Conservation (phyloP, 1,284 basidiomycete genomes). For the Schizophyllum amplum region DNA sequence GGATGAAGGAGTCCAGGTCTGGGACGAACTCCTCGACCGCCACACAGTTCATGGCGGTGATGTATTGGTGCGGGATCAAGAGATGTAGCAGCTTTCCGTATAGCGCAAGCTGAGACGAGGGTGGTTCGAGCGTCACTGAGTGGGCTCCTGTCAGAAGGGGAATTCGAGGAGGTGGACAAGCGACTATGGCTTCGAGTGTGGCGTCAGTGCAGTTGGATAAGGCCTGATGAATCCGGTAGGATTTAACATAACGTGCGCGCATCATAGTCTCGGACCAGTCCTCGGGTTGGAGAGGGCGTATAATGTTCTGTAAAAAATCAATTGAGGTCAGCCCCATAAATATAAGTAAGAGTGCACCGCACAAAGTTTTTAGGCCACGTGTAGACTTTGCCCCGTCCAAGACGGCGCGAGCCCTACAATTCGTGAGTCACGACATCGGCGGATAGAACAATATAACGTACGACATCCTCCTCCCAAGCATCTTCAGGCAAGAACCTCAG, state of each 20-base stretch:
- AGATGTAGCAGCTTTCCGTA: not conserved
- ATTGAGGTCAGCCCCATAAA: not conserved
- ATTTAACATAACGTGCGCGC: not conserved
- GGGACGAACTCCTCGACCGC: too few relatives aligned
- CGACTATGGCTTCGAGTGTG: not conserved
- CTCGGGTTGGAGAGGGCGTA: not conserved
- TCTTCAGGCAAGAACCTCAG: not conserved
- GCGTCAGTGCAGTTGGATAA: not conserved
- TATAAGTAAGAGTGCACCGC: not conserved
- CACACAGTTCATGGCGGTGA: too few relatives aligned
- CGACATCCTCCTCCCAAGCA: not conserved
- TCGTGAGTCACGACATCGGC: not conserved
- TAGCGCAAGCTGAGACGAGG: not conserved
- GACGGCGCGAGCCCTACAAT: too few relatives aligned
- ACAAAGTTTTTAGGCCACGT: not conserved
- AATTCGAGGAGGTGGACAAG: not conserved
- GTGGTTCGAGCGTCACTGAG: not conserved
- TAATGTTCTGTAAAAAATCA: not conserved
- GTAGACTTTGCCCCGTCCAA: not conserved
- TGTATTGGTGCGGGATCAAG: too few relatives aligned
- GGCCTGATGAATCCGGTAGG: not conserved
- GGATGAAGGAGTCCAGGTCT: too few relatives aligned
- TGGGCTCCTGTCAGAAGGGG: not conserved
- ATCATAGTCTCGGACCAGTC: not conserved
- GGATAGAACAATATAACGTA: not conserved